Evolutionary conservation across 768 basidiomycete genomes (phyloP), one percentile per base, ranked within the genome.

Genomic region (Hericium rajendrae): DNA sequence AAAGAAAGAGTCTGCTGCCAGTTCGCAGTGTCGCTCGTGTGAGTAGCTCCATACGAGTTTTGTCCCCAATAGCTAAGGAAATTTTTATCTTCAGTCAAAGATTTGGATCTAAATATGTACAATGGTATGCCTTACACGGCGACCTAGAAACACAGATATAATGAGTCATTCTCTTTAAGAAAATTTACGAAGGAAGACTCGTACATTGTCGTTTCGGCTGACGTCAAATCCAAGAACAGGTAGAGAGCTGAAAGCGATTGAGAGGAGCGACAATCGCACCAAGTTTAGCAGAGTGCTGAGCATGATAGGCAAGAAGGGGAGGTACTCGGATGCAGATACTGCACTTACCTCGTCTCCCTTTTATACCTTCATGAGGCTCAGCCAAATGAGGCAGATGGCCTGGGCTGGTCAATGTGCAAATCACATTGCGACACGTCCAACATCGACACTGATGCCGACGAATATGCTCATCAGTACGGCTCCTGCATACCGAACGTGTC

Each of bases 31-130:
- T 69, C 63, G 52, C 56, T 40, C 2, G 71, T 62, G 61, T 78
- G 72, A 1, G 76, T 75, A 3, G 80, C 79, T 37, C 83, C 82
- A 56, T 78, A 80, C 10, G 80, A 81, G 64, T 84, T 80, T 63
- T 84, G 82, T 16, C 82, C 80, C 70, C 73, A 82, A 62, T 81
- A 81, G 4, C 75, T 77, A 48, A 22, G 48, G n/a, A 28, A 32
- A 22, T 48, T n/a, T n/a, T n/a, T 18, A 37, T 4, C 39, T 18
- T 13, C n/a, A 26, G n/a, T 43, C 32, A 38, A 24, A 22, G 57
- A 46, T 11, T n/a, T 11, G 15, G 43, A 46, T 2, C 13, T 20
- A 6, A 20, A 46, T 1, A 32, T 32, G 32, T 32, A 10, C 32
- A 32, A 6, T 32, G 32, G 32, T 32, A 32, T 32, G 5, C 20